A percentile compares a stretch with the other conserved stretches of the same genome.
These are phyloP conservation scores for Teratosphaeria nubilosa DNA, from an alignment of 2,329 filamentous ascomycete species.

Conservation along the genomic window DNA sequence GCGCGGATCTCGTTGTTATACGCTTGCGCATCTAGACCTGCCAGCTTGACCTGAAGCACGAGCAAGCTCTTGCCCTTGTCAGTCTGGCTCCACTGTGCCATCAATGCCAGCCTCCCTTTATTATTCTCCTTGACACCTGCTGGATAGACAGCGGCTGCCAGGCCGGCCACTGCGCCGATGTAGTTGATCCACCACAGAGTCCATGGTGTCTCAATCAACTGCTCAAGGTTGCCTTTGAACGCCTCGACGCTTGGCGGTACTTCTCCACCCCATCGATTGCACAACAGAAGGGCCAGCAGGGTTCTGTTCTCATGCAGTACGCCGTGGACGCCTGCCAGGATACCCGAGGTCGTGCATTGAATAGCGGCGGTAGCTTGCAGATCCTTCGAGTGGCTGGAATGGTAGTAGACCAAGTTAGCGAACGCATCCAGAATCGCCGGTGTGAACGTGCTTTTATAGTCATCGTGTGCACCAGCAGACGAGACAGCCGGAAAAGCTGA, in stretches of 20 bases:
- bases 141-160: slow-evolving; percentile 53
- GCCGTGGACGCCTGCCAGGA: slow-evolving; percentile 59
- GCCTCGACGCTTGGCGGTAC: slow-evolving; percentile 48
- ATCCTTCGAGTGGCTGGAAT: slow-evolving; percentile 35
- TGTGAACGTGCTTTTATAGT: slow-evolving; percentile 34
- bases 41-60: not conserved
- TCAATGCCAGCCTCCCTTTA: slow-evolving; percentile 33
- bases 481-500: slow-evolving; percentile 34
- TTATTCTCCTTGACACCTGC: slow-evolving; percentile 38
- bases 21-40: not conserved
- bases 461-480: slow-evolving; percentile 15
- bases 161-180: slow-evolving; percentile 48
- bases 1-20: slow-evolving; percentile 29
- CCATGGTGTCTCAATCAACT: slow-evolving; percentile 41
- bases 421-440: slow-evolving; percentile 43
- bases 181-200: slow-evolving; percentile 58
- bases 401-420: slow-evolving; percentile 47
- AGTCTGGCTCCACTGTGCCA: slow-evolving; percentile 27
- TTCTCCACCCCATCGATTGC: slow-evolving; percentile 62
- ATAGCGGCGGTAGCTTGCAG: slow-evolving; percentile 55
- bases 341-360: slow-evolving; percentile 59
- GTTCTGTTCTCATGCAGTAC: slow-evolving; percentile 63
- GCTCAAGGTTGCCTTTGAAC: slow-evolving; percentile 45
- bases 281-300: slow-evolving; percentile 59
- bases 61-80: not conserved